Evolutionary conservation across 2,329 filamentous ascomycete species (phyloP).

Genomic region (Penicillium griseofulvum): DNA sequence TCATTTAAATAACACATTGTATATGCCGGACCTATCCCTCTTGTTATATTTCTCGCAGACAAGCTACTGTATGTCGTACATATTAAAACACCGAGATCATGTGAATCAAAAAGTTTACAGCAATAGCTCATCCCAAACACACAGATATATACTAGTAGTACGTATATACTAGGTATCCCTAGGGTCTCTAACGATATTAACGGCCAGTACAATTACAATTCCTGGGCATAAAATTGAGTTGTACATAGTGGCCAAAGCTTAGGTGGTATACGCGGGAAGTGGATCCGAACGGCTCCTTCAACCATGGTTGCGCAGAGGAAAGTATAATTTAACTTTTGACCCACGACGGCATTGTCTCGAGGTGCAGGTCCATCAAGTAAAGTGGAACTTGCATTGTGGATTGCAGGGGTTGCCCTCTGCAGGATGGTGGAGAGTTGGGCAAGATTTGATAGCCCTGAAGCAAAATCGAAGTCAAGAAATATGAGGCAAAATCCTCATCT

Average conservation of each 20-base stretch:
- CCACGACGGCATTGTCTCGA: background rate
- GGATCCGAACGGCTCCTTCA: constrained; percentile 3
- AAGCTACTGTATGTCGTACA: too few relatives aligned
- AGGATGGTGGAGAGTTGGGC: background rate
- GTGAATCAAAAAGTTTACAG: background rate
- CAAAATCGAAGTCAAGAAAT: background rate
- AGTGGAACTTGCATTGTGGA: background rate
- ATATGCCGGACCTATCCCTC: background rate
- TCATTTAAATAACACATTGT: background rate
- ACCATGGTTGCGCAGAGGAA: background rate
- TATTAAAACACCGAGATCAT: background rate
- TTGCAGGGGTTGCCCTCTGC: background rate
- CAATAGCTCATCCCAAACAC: background rate
- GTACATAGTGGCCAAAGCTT: background rate
- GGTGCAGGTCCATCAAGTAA: background rate
- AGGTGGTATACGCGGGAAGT: constrained; percentile 3
- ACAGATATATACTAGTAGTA: too few relatives aligned
- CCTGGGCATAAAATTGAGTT: background rate
- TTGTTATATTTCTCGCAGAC: too few relatives aligned
- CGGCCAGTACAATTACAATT: background rate
- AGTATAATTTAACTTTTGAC: background rate
- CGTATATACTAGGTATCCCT: too few relatives aligned
- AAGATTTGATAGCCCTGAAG: background rate
- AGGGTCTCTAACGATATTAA: background rate
- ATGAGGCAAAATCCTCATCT: background rate